Evolutionary conservation across 2,329 filamentous ascomycete species (phyloP).

Genomic region (Aspergillus versicolor): DNA sequence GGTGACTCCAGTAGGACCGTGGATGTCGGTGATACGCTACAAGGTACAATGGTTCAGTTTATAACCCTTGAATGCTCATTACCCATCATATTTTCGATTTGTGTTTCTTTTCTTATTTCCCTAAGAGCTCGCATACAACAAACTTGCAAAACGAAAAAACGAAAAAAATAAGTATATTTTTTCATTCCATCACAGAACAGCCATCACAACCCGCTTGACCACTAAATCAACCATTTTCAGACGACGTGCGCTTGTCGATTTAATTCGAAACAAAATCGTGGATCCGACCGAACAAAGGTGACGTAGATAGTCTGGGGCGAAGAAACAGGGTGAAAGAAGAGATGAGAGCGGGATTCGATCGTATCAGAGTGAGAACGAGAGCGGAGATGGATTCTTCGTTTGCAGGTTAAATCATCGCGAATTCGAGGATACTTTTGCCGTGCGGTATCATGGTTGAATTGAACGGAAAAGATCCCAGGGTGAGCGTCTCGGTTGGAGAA

Average conservation of each 20-base stretch:
- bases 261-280: not conserved
- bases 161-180: not conserved
- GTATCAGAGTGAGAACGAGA: conserved; percentile 16
- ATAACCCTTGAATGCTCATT: conserved; percentile 19
- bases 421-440: conserved; percentile 6
- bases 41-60: not conserved
- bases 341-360: conserved; percentile 7
- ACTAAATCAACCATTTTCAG: not conserved
- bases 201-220: conserved; percentile 4
- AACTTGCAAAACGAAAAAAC: conserved; percentile 14
- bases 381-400: conserved; percentile 7
- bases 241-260: not conserved
- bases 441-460: conserved; percentile 29
- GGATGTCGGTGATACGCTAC: not conserved
- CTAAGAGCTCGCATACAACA: conserved; percentile 23
- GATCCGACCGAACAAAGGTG: not conserved
- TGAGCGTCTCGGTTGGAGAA: conserved; percentile 33
- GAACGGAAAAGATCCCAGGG: conserved; percentile 25
- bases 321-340: not conserved
- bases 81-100: conserved; percentile 27
- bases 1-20: no score
- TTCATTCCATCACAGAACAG: conserved; percentile 14
- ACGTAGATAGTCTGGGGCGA: not conserved
- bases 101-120: conserved; percentile 15
- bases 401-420: conserved; percentile 19